Conservation (phyloP, 441 rosid genomes). For the Corymbia calophylla region DNA sequence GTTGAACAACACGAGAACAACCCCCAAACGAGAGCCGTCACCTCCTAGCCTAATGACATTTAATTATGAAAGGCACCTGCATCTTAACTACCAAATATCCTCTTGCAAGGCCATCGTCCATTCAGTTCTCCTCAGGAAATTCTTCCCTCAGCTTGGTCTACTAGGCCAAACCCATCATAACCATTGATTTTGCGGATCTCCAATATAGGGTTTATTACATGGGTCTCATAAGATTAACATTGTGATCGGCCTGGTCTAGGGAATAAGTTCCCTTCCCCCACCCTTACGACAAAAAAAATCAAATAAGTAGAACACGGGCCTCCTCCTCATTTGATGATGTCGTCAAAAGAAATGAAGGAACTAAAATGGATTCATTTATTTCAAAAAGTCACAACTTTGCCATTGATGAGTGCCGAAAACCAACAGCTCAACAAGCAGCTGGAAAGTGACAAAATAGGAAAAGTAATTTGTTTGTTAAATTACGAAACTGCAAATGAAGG, state of each 20-base stretch:
- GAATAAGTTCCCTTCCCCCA: not conserved
- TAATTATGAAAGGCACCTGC: not conserved
- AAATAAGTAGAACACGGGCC: not conserved
- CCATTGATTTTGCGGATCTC: not conserved
- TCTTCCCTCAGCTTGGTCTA: not conserved
- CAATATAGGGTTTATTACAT: not conserved
- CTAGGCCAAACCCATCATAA: not conserved
- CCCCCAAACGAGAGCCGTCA: not conserved
- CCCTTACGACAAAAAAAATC: not conserved
- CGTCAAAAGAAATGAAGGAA: not conserved
- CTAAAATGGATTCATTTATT: not conserved
- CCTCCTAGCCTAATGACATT: not conserved
- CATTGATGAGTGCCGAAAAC: not conserved
- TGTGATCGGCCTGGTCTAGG: not conserved
- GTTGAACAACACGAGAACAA: not conserved
- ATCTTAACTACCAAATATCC: not conserved
- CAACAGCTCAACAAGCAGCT: not conserved
- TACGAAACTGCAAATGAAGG: not conserved
- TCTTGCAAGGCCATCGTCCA: not conserved
- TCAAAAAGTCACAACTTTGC: not conserved
- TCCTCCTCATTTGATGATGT: not conserved
- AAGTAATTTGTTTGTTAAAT: not conserved
- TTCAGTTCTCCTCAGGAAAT: not conserved
- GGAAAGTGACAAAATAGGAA: not conserved
- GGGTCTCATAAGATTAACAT: not conserved